These are phyloP conservation scores for Schizochytrium sp. DNA, from an alignment of 108 stramenopile genomes.

Conservation along the genomic window DNA sequence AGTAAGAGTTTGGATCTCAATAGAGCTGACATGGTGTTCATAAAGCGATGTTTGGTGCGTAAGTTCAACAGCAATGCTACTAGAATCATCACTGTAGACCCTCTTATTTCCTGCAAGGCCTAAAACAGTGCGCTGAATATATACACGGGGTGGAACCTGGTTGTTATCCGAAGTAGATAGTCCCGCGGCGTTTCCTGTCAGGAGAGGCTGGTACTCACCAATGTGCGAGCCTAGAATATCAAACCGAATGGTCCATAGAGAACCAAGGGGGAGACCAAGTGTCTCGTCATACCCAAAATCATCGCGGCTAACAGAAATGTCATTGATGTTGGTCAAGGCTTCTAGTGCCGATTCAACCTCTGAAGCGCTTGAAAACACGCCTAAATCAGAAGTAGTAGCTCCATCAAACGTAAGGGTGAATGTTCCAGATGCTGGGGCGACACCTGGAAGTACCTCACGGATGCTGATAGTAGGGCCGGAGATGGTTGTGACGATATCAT, in stretches of 20 bases:
- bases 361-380: conserved; percentile 73
- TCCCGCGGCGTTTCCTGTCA: not conserved
- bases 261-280: not conserved
- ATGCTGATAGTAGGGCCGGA: not conserved
- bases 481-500: not conserved
- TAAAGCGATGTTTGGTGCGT: not conserved
- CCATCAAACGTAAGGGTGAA: conserved; percentile 69
- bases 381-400: conserved; percentile 69
- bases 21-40: not conserved
- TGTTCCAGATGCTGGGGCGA: conserved; percentile 72
- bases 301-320: conserved; percentile 70
- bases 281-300: not conserved
- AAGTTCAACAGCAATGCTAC: not conserved
- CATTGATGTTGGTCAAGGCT: conserved; percentile 72
- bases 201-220: conserved; percentile 14
- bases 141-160: conserved; percentile 7
- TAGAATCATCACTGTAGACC: not conserved
- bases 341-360: conserved; percentile 76
- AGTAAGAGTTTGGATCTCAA: not conserved
- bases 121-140: not conserved
- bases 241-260: not conserved
- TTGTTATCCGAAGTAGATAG: not conserved
- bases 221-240: conserved; percentile 8
- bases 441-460: not conserved
- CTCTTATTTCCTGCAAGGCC: not conserved